A percentile compares a stretch with the other conserved stretches of the same genome.
These are phyloP conservation scores for Pleomassaria siparia DNA, from an alignment of 2,329 filamentous ascomycete species.

Conservation along the genomic window DNA sequence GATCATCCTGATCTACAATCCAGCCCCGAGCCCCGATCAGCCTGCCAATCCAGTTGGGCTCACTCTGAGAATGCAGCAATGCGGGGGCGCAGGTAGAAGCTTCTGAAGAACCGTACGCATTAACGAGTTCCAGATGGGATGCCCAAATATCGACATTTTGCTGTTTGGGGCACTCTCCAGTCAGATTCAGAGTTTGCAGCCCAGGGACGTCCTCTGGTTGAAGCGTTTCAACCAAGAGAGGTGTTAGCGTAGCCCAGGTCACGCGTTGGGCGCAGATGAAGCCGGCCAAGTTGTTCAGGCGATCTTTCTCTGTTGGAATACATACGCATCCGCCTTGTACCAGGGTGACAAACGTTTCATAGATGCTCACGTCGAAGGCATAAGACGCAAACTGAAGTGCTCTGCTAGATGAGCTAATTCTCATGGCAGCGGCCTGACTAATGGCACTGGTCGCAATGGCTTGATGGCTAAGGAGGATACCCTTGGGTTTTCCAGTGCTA, in stretches of 20 bases:
- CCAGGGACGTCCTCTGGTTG: slow-evolving; percentile 1
- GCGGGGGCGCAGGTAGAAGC: slow-evolving; percentile 30
- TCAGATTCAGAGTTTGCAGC: slow-evolving; percentile 2
- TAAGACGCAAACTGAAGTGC: slow-evolving; percentile 45
- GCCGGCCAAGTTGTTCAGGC: slow-evolving; percentile 49
- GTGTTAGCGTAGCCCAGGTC: slow-evolving; percentile 10
- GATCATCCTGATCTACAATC: slow-evolving; percentile 23
- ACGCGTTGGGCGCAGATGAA: slow-evolving; percentile 6
- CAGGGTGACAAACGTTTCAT: slow-evolving; percentile 54
- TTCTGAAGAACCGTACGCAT: slow-evolving; percentile 46
- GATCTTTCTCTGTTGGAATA: slow-evolving; percentile 55
- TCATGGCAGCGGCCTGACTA: neutral
- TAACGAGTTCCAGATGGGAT: slow-evolving; percentile 37
- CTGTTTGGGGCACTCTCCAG: slow-evolving; percentile 6
- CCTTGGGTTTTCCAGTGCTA: slow-evolving; percentile 15
- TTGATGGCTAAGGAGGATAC: slow-evolving; percentile 7
- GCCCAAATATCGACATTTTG: slow-evolving; percentile 33
- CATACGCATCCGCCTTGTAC: slow-evolving; percentile 51
- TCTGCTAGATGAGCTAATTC: neutral
- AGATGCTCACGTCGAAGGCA: slow-evolving; percentile 55
- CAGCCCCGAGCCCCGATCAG: slow-evolving; percentile 17
- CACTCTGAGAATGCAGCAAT: slow-evolving; percentile 23
- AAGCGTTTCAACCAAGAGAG: slow-evolving; percentile 5
- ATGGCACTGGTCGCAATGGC: neutral
- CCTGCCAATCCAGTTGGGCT: slow-evolving; percentile 23